Conservation (phyloP, 106 monocot species). For the Dendrobium catenatum region DNA sequence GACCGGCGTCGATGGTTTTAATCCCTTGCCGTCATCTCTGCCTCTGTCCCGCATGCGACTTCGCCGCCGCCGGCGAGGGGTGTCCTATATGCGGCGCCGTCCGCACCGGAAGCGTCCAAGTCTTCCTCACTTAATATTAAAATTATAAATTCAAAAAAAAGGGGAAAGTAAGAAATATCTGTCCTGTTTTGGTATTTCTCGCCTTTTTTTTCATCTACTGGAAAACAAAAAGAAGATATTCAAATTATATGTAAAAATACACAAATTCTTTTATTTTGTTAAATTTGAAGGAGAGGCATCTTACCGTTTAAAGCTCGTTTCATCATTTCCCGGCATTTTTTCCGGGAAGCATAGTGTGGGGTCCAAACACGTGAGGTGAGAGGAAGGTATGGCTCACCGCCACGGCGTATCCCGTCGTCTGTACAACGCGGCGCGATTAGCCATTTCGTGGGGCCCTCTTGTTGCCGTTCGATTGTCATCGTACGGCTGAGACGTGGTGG, state of each 20-base stretch:
- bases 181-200: slow-evolving; percentile 1
- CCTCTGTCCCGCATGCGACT: slow-evolving; percentile 37
- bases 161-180: neutral
- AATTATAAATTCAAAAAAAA: neutral
- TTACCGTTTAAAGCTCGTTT: too few relatives aligned
- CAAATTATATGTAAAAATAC: slow-evolving; percentile 3
- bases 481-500: neutral
- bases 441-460: neutral
- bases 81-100: slow-evolving; percentile 38
- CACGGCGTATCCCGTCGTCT: neutral
- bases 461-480: neutral
- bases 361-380: neutral
- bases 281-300: neutral
- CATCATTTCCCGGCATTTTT: too few relatives aligned
- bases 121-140: slow-evolving; percentile 17
- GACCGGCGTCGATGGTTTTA: slow-evolving; percentile 29
- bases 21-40: slow-evolving; percentile 50
- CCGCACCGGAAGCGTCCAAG: slow-evolving; percentile 34
- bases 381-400: neutral
- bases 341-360: too few relatives aligned
- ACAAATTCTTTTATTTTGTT: slow-evolving; percentile 8
- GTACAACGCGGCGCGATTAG: neutral
- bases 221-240: neutral
- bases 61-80: slow-evolving; percentile 1
- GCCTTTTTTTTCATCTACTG: slow-evolving; percentile 2